These are phyloP conservation scores for Catunica adiposa DNA, from an alignment of 2,329 filamentous ascomycete genomes.

Conservation along the genomic window DNA sequence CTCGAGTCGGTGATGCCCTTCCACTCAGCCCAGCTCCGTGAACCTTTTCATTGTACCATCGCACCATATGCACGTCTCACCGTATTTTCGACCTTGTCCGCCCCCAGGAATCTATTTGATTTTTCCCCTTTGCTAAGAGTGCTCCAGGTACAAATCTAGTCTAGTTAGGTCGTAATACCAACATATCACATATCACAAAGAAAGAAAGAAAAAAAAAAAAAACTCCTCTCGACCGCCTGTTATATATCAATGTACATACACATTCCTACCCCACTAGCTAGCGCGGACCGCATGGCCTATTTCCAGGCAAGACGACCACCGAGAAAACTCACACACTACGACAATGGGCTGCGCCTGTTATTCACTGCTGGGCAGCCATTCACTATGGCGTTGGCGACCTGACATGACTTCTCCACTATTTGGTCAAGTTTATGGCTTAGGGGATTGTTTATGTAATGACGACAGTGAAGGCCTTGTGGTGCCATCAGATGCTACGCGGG, in stretches of 20 bases:
- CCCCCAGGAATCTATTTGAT: neutral
- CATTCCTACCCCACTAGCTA: neutral
- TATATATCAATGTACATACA: neutral
- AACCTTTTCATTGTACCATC: neutral
- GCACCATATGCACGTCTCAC: neutral
- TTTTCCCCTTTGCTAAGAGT: neutral
- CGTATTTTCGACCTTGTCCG: neutral
- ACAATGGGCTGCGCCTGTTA: neutral
- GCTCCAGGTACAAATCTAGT: neutral
- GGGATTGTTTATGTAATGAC: neutral
- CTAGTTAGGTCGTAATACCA: neutral
- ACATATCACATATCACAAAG: neutral
- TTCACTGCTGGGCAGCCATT: neutral
- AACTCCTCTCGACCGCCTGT: neutral
- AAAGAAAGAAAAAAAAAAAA: neutral
- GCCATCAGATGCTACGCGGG: neutral
- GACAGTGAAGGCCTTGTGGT: neutral
- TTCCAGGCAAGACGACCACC: no score
- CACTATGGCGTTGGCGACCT: neutral
- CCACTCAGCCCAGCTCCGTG: neutral
- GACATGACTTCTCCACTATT: no score
- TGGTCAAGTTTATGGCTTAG: neutral
- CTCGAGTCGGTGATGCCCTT: neutral
- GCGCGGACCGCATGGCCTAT: no score
- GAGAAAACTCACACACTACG: neutral